These are phyloP conservation scores for Cercis canadensis DNA, from an alignment of 306 rosid species.

Conservation along the genomic window DNA sequence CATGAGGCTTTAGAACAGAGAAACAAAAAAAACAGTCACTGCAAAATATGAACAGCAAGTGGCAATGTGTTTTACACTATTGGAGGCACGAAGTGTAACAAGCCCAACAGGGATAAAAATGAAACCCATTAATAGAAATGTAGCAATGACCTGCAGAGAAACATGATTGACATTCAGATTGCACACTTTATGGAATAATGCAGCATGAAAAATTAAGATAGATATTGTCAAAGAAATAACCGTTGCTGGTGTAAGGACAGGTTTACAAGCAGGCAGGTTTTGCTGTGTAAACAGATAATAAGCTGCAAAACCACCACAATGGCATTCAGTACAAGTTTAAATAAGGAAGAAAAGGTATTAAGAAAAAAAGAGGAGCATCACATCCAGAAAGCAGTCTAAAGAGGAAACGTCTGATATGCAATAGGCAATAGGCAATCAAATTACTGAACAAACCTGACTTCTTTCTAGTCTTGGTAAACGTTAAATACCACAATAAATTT, in stretches of 20 bases:
- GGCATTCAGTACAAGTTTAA: conserved; percentile 33
- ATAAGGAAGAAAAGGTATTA: conserved; percentile 10
- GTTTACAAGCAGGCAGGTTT: conserved; percentile 94
- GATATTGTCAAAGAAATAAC: conserved; percentile 59
- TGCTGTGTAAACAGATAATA: conserved; percentile 81
- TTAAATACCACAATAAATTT: conserved; percentile 11
- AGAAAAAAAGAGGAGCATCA: not conserved
- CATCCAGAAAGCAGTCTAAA: conserved; percentile 1
- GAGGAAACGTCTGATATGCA: conserved; percentile 25
- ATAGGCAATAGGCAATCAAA: not conserved
- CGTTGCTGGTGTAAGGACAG: conserved; percentile 85
- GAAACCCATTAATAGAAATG: conserved; percentile 68
- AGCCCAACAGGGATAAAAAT: conserved; percentile 86
- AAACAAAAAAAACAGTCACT: conserved; percentile 20
- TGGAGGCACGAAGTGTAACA: conserved; percentile 70
- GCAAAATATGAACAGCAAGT: conserved; percentile 28
- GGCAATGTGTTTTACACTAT: conserved; percentile 56
- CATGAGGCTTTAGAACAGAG: conserved; percentile 25
- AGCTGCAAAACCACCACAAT: conserved; percentile 60
- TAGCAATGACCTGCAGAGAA: conserved; percentile 72
- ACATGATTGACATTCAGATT: conserved; percentile 36
- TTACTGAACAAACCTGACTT: conserved; percentile 19
- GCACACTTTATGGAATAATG: conserved; percentile 6
- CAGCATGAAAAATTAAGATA: conserved; percentile 30
- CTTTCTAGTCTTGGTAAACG: conserved; percentile 21